Conservation (phyloP, 257 asterid species). For the Linderniella brevidens region DNA sequence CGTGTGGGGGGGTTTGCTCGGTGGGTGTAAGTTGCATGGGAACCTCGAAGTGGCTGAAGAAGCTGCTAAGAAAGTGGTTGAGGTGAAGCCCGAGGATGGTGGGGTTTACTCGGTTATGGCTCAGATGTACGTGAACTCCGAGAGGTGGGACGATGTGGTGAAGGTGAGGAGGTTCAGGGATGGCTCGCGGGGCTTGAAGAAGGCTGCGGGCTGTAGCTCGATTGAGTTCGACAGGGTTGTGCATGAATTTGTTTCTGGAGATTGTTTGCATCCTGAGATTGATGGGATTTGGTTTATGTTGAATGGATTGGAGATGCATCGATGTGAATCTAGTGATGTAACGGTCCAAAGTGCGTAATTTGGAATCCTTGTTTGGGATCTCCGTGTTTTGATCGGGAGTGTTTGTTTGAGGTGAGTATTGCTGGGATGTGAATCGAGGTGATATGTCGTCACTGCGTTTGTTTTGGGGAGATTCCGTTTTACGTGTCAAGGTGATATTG, state of each 20-base stretch:
- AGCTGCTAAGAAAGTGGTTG: slow-evolving; percentile 52
- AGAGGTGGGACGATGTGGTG: slow-evolving; percentile 65
- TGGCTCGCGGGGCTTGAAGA: slow-evolving; percentile 29
- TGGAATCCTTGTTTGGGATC: too few relatives aligned
- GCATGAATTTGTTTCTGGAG: slow-evolving; percentile 84
- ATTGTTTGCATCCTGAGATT: slow-evolving; percentile 40
- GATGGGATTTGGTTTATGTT: slow-evolving; percentile 25
- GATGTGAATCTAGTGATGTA: slow-evolving; percentile 13
- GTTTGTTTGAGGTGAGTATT: too few relatives aligned
- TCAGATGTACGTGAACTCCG: slow-evolving; percentile 43
- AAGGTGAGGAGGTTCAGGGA: slow-evolving; percentile 51
- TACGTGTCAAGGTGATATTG: too few relatives aligned
- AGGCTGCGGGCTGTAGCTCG: slow-evolving; percentile 65
- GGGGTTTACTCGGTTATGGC: slow-evolving; percentile 67
- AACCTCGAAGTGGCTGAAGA: slow-evolving; percentile 51
- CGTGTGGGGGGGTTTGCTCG: slow-evolving; percentile 91
- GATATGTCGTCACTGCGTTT: too few relatives aligned
- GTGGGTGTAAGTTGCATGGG: slow-evolving; percentile 78
- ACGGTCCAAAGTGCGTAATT: too few relatives aligned
- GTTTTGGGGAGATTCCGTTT: too few relatives aligned
- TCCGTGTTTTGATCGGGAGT: too few relatives aligned
- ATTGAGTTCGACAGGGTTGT: slow-evolving; percentile 38
- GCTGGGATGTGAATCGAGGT: too few relatives aligned
- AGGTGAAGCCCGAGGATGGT: slow-evolving; percentile 70
- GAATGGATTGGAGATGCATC: slow-evolving; percentile 35